A percentile compares a stretch with the other conserved stretches of the same genome.
phyloP scores from a whole-genome alignment of 129 eudicot genomes.

The Artemisia annua region DNA sequence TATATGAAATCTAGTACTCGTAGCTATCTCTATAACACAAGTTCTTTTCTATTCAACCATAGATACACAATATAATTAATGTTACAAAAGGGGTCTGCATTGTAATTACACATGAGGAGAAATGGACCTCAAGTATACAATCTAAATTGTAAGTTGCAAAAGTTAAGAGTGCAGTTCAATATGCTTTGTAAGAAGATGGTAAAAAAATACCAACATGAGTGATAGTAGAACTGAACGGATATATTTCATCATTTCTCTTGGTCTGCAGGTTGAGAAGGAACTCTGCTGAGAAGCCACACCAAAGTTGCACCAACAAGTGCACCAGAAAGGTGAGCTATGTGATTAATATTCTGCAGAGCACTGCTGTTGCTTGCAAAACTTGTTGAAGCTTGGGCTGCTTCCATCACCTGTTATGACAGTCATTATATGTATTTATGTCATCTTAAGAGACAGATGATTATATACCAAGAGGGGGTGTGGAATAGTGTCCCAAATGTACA shows the following conservation, averaged over 20 bases:
- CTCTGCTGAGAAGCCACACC: constrained; percentile 79
- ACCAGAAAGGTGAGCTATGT: constrained; percentile 78
- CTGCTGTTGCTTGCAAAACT: constrained; percentile 54
- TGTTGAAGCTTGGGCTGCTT: constrained; percentile 94
- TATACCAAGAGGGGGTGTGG: neutral
- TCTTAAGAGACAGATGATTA: neutral
- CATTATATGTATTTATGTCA: neutral
- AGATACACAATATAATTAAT: neutral
- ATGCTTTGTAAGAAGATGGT: constrained; percentile 1
- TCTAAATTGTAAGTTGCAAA: neutral
- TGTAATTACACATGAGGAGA: constrained; percentile 12
- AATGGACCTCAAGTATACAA: constrained; percentile 11
- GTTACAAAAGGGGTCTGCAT: constrained; percentile 1
- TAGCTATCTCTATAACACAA: constrained; percentile 10
- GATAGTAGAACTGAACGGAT: neutral
- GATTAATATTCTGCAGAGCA: constrained; percentile 74
- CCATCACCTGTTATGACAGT: constrained; percentile 71
- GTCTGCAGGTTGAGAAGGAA: constrained; percentile 58
- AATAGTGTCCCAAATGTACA: no score
- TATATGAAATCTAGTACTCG: neutral
- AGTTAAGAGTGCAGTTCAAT: neutral
- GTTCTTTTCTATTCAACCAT: neutral
- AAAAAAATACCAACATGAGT: neutral
- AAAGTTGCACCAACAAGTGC: constrained; percentile 39
- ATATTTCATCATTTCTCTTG: constrained; percentile 30